Base-by-base conservation (phyloP, 2,329 filamentous ascomycete species). In the Epicoccum nigrum region DNA sequence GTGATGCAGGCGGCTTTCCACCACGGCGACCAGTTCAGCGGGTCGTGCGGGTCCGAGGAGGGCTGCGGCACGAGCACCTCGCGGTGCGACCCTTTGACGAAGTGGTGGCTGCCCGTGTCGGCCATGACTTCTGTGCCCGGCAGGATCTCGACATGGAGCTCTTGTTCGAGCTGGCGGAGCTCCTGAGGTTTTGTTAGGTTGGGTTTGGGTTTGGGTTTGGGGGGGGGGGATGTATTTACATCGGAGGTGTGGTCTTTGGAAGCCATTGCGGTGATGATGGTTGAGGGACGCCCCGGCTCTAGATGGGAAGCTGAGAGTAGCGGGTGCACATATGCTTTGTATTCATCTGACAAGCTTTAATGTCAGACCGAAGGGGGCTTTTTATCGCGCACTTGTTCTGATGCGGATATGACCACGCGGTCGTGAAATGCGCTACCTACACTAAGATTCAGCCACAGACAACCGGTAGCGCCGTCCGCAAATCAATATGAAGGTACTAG, bases 31-130 rank as follows among this genome's bases (percentile, higher is more conserved):
- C 81, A 84, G 61, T 84, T 84, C 32, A 84, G 65, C 0, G 81
- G 81, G 55, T 84, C 81, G 33, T 78, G 69, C 1, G 77, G 74
- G 43, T 81, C 76, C 30, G 62, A 76, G 45, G 76, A 79, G 0
- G 81, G 81, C 62, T 83, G 81, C 2, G 81, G 82, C 17, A 83
- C 81, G 39, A 83, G 72, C 13, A 82, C 76, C 2, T 77, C 79
- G 34, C 65, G 64, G 31, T 71, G 70, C 7, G 61, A 38, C 2
- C 68, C 68, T 53, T 86, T 87, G 62, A 87, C 83, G 61, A 87
- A 87, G 67, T 86, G 84, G 68, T 86, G 83, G 1, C 75, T 74
- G 16, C 83, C 83, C 30, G 86, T 79, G 75, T 88, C 81, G 7
- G 77, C 71, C 82, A 85, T 85, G 62, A 84, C 76, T 67, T 84